Evolutionary conservation across 306 rosid species (phyloP), one percentile per base, ranked within the genome.

Genomic region (Malus asiatica): DNA sequence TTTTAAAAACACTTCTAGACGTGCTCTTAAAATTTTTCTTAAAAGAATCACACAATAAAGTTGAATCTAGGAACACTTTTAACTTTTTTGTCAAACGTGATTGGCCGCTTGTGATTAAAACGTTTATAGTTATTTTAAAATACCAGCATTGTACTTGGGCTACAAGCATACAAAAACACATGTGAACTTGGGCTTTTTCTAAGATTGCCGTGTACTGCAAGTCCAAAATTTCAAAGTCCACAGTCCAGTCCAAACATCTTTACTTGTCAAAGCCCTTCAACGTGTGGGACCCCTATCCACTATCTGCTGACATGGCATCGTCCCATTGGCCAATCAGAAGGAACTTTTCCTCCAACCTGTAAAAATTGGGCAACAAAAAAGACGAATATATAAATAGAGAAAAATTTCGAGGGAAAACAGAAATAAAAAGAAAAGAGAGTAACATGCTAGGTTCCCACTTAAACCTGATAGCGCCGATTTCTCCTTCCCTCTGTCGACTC

Each of bases 401-500:
- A 45, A 65, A 60, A 55, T 71, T 19, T 42, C 6, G 42, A 46
- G 45, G 11, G 40, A 40, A 60, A 63, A 67, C 46, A 60, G 29
- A 71, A 55, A 23, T 59, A 59, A 65, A 65, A 65, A 32, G 2
- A 67, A 30, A 61, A 35, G 20, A 65, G 61, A 57, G n/a, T 48
- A 60, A 46, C 45, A 38, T 81, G 88, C 2, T 81, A 60, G 85
- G 78, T 14, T 67, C 78, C 38, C 65, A 74, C 68, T 32, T 80
- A 52, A 72, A 74, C 48, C 66, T 73, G 4, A 74, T 89, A 63
- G 76, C 87, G 87, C 89, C 91, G 83, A 82, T 76, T 68, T 80
- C 85, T 45, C 51, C 86, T 14, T 71, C 88, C 58, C 81, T 89
- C 87, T 79, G 68, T 86, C 92, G 93, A 55, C 75, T 88, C 80